A percentile compares a stretch with the other conserved stretches of the same genome.
Conservation (phyloP, 805 yeast genomes). For the Yarrowia deformans region DNA sequence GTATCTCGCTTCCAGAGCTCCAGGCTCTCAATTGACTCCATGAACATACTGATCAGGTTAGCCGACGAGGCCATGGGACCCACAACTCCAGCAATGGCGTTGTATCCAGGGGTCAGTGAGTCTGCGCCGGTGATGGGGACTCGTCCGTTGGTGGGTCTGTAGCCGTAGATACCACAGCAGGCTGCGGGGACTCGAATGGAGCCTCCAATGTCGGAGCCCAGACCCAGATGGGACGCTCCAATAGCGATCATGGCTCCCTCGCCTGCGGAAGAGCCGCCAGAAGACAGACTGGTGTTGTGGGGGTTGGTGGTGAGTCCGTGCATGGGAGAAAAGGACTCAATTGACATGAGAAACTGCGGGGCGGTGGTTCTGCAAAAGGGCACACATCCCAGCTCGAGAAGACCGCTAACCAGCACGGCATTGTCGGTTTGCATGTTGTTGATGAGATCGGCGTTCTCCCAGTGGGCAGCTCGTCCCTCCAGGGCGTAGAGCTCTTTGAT, state of each 20-base stretch:
- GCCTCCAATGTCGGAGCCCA: constrained; percentile 64
- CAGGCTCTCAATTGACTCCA: constrained; percentile 52
- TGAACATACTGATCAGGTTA: constrained; percentile 54
- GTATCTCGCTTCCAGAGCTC: constrained; percentile 60
- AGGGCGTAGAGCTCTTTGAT: constrained; percentile 61
- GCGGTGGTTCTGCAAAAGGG: constrained; percentile 62
- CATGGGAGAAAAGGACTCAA: constrained; percentile 56
- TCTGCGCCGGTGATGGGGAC: constrained; percentile 53
- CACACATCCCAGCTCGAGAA: constrained; percentile 60
- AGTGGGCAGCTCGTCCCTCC: constrained; percentile 57
- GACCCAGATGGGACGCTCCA: constrained; percentile 60
- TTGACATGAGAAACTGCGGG: constrained; percentile 60
- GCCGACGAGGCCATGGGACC: constrained; percentile 58
- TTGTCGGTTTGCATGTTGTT: constrained; percentile 49
- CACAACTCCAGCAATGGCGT: constrained; percentile 54
- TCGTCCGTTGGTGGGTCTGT: constrained; percentile 56
- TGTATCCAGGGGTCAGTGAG: constrained; percentile 52
- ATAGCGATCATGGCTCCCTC: constrained; percentile 60
- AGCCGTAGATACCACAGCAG: constrained; percentile 58
- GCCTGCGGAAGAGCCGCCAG: constrained; percentile 67
- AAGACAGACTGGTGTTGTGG: constrained; percentile 53
- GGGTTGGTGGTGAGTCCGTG: constrained; percentile 60
- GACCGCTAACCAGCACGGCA: constrained; percentile 53
- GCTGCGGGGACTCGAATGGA: constrained; percentile 60
- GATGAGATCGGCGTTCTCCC: constrained; percentile 54